Evolutionary conservation across 179 eudicot species (phyloP).

Genomic region (Heliamphora pulchella): DNA sequence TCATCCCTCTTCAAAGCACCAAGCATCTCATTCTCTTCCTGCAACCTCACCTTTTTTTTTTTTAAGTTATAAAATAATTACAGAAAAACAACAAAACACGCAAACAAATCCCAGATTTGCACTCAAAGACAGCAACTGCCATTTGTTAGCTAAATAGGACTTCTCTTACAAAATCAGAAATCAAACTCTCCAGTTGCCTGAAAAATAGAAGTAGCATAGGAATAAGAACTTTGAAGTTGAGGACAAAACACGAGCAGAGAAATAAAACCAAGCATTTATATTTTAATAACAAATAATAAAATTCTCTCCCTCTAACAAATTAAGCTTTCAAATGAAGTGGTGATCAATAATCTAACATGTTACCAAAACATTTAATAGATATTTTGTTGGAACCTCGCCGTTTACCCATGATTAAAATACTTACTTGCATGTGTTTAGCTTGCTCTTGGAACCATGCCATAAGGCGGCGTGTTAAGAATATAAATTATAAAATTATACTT

Average conservation of each 20-base stretch:
- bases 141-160: neutral
- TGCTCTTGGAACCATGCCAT: too few relatives aligned
- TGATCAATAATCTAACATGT: too few relatives aligned
- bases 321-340: too few relatives aligned
- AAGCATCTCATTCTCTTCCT: conserved; percentile 25
- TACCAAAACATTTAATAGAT: too few relatives aligned
- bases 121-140: conserved; percentile 7
- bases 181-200: conserved; percentile 63
- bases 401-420: too few relatives aligned
- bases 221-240: neutral
- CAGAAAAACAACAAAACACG: neutral
- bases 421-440: too few relatives aligned
- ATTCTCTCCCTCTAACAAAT: too few relatives aligned
- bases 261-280: neutral
- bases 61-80: neutral
- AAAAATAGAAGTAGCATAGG: conserved; percentile 5
- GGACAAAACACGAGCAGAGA: neutral
- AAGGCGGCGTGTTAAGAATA: too few relatives aligned
- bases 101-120: neutral
- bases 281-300: too few relatives aligned
- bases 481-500: too few relatives aligned
- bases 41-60: conserved; percentile 13
- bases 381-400: too few relatives aligned
- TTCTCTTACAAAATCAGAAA: conserved; percentile 30
- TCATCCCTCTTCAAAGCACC: conserved; percentile 22